Conservation (phyloP, 768 basidiomycete species). For the Punctularia strigosozonata region DNA sequence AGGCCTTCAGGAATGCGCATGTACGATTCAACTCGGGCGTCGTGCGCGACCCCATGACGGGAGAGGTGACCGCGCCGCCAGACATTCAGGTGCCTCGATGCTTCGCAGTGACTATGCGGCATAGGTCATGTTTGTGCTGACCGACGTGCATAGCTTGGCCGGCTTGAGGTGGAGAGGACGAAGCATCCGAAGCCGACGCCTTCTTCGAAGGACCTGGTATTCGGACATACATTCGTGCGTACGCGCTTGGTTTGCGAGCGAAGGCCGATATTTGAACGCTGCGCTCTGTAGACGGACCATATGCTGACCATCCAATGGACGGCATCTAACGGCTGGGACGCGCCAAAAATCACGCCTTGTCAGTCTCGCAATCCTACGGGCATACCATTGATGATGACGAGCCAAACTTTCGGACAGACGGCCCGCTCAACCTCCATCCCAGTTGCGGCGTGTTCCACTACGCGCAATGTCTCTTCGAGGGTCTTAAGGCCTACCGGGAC, state of each 20-base stretch:
- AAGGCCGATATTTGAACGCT: slow-evolving; percentile 2
- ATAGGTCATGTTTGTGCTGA: background rate
- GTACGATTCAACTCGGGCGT: slow-evolving; percentile 5
- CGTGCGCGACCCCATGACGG: slow-evolving; percentile 34
- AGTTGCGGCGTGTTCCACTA: slow-evolving; percentile 85
- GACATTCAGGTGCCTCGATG: slow-evolving; percentile 37
- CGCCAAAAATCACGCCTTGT: slow-evolving; percentile 80
- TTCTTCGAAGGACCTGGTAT: slow-evolving; percentile 55
- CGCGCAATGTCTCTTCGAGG: slow-evolving; percentile 85
- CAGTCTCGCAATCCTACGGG: slow-evolving; percentile 22
- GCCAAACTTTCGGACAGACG: slow-evolving; percentile 38
- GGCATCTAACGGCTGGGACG: slow-evolving; percentile 63
- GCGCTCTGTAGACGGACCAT: slow-evolving; percentile 56
- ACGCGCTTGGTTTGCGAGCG: slow-evolving; percentile 3
- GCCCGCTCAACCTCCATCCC: slow-evolving; percentile 63
- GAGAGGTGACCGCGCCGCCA: slow-evolving; percentile 31
- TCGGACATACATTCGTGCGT: slow-evolving; percentile 77
- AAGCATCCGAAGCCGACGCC: slow-evolving; percentile 49
- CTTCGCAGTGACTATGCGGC: background rate
- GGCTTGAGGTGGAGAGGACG: slow-evolving; percentile 37
- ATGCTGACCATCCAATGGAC: slow-evolving; percentile 76
- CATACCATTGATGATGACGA: too few species aligned
- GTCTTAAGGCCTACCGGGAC: slow-evolving; percentile 87
- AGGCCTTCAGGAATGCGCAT: too few species aligned
- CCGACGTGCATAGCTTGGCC: slow-evolving; percentile 29